Conservation (phyloP, 768 basidiomycete species). For the Termitomyces sp. region DNA sequence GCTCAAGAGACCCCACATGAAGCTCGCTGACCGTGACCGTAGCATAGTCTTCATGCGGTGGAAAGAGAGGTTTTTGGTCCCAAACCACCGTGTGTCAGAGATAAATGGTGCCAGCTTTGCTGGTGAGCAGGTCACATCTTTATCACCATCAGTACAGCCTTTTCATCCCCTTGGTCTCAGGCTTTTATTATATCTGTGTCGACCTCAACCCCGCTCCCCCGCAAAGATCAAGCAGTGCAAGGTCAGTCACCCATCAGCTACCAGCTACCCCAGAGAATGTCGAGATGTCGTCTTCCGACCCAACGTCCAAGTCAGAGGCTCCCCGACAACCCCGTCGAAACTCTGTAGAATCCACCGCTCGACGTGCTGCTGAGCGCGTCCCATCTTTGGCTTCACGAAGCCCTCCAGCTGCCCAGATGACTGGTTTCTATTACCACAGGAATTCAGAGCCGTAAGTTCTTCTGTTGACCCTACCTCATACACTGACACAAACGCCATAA, state of each 20-base stretch:
- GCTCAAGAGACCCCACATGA: constrained; percentile 71
- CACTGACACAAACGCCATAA: constrained; percentile 5
- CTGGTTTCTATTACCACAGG: constrained; percentile 90
- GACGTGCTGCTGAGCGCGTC: constrained; percentile 35
- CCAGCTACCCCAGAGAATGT: constrained; percentile 25
- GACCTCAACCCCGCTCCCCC: constrained; percentile 73
- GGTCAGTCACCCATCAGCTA: constrained; percentile 28
- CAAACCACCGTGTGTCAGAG: constrained; percentile 88
- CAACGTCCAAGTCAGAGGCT: constrained; percentile 30
- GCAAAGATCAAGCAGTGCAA: constrained; percentile 16
- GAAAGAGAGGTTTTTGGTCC: constrained; percentile 97
- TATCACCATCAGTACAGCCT: constrained; percentile 11
- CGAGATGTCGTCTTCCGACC: constrained; percentile 22
- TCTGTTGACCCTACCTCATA: background rate
- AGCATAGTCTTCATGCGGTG: constrained; percentile 92
- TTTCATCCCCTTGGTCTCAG: constrained; percentile 30
- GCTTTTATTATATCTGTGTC: constrained; percentile 94
- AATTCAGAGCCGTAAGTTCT: constrained; percentile 83
- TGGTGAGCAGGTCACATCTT: constrained; percentile 44
- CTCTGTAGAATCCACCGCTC: constrained; percentile 34
- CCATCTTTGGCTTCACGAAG: constrained; percentile 43
- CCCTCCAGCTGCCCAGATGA: constrained; percentile 68
- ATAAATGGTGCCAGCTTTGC: constrained; percentile 96
- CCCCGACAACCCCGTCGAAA: constrained; percentile 35
- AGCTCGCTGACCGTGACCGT: constrained; percentile 71